Evolutionary conservation across 176 grass and related monocot species (phyloP), one percentile per base, ranked within the genome.

Genomic region (Oryza rufipogon): DNA sequence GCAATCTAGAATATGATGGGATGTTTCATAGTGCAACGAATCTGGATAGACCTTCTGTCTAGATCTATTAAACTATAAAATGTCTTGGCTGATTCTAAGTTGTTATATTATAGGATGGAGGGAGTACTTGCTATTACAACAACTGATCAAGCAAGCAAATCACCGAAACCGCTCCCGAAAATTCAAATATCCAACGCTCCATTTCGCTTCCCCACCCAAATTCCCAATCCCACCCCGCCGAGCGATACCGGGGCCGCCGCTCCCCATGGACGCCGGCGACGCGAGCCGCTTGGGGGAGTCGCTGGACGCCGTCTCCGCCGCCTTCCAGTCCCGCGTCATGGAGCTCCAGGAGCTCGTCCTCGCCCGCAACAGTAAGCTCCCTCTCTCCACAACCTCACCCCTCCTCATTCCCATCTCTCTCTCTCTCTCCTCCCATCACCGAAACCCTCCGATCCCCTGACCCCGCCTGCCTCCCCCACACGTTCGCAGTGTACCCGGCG

Each of bases 291-390:
- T 80, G 8, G 83, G 83, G 41, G 78, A 85, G 41, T 88, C 92
- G 36, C 91, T 98, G 68, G 91, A 91, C 15, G 79, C 82, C 45
- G 80, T 93, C 41, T 82, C 89, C 49, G 64, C 89, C 45, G 84
- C 89, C 69, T 93, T 98, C 92, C 76, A 81, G 19, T 85, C 87
- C 47, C 89, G 85, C 54, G 89, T 98, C 67, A 65, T 38, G 52
- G 92, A 93, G 78, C 91, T 98, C 51, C 95, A 93, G 80, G 89
- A 93, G 20, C 91, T 98, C 47, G 91, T 93, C 73, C 79, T 98
- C 78, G 95, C 95, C 71, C 90, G 95, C 84, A 98, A 91, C 89
- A 97, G 95, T 97, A 89, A 74, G 51, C 12, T 58, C 28, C 2
- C 36, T 38, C 36, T 67, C 12, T 28, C 78, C 42, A 39, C 34